Base-by-base conservation (phyloP, 148 eudicot genomes). In the Fagopyrum homotropicum region DNA sequence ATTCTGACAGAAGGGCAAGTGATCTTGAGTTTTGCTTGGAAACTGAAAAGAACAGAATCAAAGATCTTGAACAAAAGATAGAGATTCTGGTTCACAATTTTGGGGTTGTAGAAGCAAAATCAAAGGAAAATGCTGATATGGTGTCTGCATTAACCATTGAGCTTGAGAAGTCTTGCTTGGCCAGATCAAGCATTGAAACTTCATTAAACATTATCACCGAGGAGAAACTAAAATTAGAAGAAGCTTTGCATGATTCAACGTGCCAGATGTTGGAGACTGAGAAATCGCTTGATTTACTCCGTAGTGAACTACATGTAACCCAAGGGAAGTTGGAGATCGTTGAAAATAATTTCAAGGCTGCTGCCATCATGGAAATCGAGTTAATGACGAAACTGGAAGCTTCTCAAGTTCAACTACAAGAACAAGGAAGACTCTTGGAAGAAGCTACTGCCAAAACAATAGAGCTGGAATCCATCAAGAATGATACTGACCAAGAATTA, bases 341-440 rank as follows among this genome's bases (percentile, higher is more conserved):
- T 8, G 93, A 89, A 69, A 85, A 77, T 82, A 89, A 89, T 73
- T 87, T 93, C n/a, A 86, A 85, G 73, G 82, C 80, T 73, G 66
- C 89, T 72, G 86, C 79, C 17, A 10, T 77, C 45, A 85, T 81
- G 81, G 98, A 93, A 79, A 80, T 75, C 60, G 92, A 85, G 70
- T 80, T 89, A 47, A 79, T 81, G 72, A 86, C 85, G 72, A 89
- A 87, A 85, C 88, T 93, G 15, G 87, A 86, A 78, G 79, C 80
- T 73, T 88, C 92, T 19, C 89, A 93, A 84, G 86, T 79, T 78
- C 83, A 85, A 75, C 71, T 88, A 15, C 86, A 86, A 82, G 75
- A 88, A 75, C 90, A 90, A 56, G 83, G 80, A 72, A 77, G 75
- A 68, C 78, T 76, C 43, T 78, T 91, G 64, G 87, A 89, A 76